phyloP scores from a whole-genome alignment of 495 filamentous ascomycete genomes.

The Podospora anserina region DNA sequence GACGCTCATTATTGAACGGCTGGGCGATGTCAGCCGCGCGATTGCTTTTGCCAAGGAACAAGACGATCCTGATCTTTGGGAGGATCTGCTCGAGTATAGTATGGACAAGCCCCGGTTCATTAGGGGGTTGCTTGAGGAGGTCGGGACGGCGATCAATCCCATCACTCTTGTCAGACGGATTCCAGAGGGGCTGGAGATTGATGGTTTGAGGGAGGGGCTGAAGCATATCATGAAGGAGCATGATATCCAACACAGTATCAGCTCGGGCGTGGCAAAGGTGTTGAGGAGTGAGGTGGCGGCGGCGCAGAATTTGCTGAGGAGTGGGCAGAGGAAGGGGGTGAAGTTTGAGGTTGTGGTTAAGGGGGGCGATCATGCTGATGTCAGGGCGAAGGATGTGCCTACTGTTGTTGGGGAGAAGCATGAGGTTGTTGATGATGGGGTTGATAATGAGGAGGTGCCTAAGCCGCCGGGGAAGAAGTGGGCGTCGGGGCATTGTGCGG shows the following conservation, averaged over 20 bases:
- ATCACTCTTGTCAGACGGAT: constrained; percentile 86
- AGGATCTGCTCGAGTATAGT: constrained; percentile 87
- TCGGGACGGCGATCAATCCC: constrained; percentile 87
- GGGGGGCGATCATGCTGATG: constrained; percentile 21
- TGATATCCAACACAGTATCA: constrained; percentile 88
- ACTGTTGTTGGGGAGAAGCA: constrained; percentile 11
- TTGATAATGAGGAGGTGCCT: constrained; percentile 25
- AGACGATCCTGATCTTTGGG: constrained; percentile 86
- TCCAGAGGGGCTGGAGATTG: constrained; percentile 85
- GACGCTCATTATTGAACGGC: constrained; percentile 82
- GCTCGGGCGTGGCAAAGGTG: constrained; percentile 82
- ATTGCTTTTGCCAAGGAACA: constrained; percentile 93
- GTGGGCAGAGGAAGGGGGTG: constrained; percentile 75
- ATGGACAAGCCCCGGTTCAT: constrained; percentile 98
- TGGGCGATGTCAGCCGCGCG: constrained; percentile 83
- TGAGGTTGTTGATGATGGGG: constrained; percentile 13
- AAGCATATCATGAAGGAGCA: constrained; percentile 86
- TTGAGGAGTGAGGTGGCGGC: constrained; percentile 80
- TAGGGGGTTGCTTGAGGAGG: constrained; percentile 84
- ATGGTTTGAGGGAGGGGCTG: constrained; percentile 80
- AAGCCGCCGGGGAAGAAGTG: constrained; percentile 26
- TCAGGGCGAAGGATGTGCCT: constrained; percentile 5
- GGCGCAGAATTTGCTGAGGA: constrained; percentile 73
- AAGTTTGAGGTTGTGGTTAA: constrained; percentile 68
- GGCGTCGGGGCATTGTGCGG: constrained; percentile 56